Base-by-base conservation (phyloP, 305 asterid species). In the Withania somnifera region DNA sequence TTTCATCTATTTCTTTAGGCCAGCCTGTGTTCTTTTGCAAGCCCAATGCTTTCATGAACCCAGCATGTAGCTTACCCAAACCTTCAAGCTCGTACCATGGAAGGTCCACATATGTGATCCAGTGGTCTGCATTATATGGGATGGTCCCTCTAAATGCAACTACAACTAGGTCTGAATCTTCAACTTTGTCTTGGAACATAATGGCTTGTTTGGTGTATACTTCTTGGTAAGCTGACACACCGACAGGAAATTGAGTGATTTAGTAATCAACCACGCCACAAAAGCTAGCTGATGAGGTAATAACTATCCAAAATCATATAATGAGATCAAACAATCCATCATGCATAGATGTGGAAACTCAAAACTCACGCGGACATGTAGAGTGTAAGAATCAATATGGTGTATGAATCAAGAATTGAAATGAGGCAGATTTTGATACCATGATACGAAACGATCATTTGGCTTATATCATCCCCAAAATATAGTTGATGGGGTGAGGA, bases 101-200 rank as follows among this genome's bases (percentile, higher is more conserved):
- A 2, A 93, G 67, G 83, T 93, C 90, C 17, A 93, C 3, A 78
- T 94, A 93, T 1, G 91, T 86, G 7, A 87, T 84, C 97, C 95
- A 92, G 4, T 84, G 91, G 19, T 85, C 89, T 7, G 92, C 86
- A 5, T 84, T 56, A 67, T 91, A 90, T 5, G 93, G 93, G 17
- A 84, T 57, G 0, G 98, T 93, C 47, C 98, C 97, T 83, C 97
- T 84, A 57, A 94, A 92, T 61, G 97, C 87, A 0, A 94, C 86
- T 17, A 89, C 85, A 36, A 94, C 63, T 73, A 90, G 85, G 78
- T 88, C 83, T 1, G 88, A 81, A n/a, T 86, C 84, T 5, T 34
- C 34, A 2, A 17, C 76, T 81, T 81, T 85, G 67, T 92, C 89
- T 57, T 79, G 88, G 76, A 91, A 86, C 86, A 92, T 87, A 47